Evolutionary conservation across 805 yeast species (phyloP).

Genomic region (Soucietia sequanensis): DNA sequence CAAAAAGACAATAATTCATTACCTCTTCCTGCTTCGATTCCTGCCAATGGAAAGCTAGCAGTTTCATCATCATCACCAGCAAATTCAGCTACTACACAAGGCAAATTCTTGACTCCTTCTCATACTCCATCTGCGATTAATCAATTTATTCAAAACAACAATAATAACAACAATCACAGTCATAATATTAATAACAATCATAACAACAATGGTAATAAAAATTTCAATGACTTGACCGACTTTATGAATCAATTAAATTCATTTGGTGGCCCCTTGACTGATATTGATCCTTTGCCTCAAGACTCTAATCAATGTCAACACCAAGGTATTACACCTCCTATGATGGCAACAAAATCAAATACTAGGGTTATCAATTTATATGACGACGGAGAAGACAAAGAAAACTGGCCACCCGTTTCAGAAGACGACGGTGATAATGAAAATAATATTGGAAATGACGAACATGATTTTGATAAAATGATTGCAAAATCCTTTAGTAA

Average conservation of each 20-base stretch:
- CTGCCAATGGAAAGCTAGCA: constrained; percentile 12
- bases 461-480: constrained; percentile 24
- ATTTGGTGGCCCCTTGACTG: constrained; percentile 48
- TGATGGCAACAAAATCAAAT: constrained; percentile 55
- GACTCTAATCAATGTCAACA: constrained; percentile 21
- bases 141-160: constrained; percentile 32
- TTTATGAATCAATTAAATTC: constrained; percentile 38
- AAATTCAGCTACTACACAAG: background rate
- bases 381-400: constrained; percentile 36
- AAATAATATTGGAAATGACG: too few species aligned
- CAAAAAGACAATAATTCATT: constrained; percentile 21
- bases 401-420: constrained; percentile 25
- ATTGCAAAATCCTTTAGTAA: constrained; percentile 25
- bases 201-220: constrained; percentile 13
- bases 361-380: constrained; percentile 54
- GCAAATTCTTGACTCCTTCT: constrained; percentile 39
- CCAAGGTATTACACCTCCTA: constrained; percentile 42
- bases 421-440: too few species aligned
- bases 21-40: constrained; percentile 5
- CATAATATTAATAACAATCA: constrained; percentile 4
- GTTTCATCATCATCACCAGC: constrained; percentile 28
- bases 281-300: constrained; percentile 43
- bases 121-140: constrained; percentile 39
- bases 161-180: constrained; percentile 3
- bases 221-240: constrained; percentile 37